These are phyloP conservation scores for Phytophthora citrophthora DNA, from an alignment of 352 stramenopile genomes.

Conservation along the genomic window DNA sequence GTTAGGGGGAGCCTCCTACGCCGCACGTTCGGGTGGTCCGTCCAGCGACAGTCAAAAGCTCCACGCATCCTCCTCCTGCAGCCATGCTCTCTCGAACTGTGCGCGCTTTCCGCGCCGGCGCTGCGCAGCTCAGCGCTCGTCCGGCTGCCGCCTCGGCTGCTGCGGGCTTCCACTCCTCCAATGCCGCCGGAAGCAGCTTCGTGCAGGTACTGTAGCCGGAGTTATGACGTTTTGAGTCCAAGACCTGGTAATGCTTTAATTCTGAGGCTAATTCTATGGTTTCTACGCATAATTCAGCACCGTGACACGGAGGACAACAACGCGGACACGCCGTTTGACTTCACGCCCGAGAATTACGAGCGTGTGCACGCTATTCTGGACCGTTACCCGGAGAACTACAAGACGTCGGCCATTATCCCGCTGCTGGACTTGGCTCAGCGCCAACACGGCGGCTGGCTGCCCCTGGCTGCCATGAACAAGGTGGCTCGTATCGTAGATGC, in stretches of 20 bases:
- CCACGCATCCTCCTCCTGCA: slow-evolving; percentile 18
- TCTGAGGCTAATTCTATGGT: slow-evolving; percentile 1
- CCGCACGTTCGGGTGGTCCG: slow-evolving; percentile 21
- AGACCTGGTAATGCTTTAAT: not conserved
- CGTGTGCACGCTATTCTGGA: slow-evolving; percentile 94
- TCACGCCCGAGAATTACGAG: slow-evolving; percentile 98
- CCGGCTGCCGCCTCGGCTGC: slow-evolving; percentile 5
- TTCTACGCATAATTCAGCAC: slow-evolving; percentile 71
- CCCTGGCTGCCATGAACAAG: slow-evolving; percentile 99
- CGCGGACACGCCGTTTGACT: slow-evolving; percentile 96
- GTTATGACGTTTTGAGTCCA: slow-evolving; percentile 1
- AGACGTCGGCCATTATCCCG: slow-evolving; percentile 98
- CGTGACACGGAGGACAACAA: slow-evolving; percentile 98
- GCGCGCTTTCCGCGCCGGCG: slow-evolving; percentile 44
- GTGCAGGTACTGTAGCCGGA: slow-evolving; percentile 37
- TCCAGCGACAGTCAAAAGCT: slow-evolving; percentile 25
- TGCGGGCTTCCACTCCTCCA: slow-evolving; percentile 57
- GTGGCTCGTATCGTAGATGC: slow-evolving; percentile 98
- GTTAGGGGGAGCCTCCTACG: slow-evolving; percentile 1
- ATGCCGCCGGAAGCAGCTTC: slow-evolving; percentile 43
- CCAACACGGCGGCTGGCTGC: slow-evolving; percentile 98
- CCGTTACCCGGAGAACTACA: slow-evolving; percentile 99
- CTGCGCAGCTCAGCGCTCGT: slow-evolving; percentile 35
- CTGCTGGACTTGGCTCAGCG: slow-evolving; percentile 97
- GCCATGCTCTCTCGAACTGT: slow-evolving; percentile 71